Conservation (phyloP, 768 basidiomycete species). For the Suillus placidus region DNA sequence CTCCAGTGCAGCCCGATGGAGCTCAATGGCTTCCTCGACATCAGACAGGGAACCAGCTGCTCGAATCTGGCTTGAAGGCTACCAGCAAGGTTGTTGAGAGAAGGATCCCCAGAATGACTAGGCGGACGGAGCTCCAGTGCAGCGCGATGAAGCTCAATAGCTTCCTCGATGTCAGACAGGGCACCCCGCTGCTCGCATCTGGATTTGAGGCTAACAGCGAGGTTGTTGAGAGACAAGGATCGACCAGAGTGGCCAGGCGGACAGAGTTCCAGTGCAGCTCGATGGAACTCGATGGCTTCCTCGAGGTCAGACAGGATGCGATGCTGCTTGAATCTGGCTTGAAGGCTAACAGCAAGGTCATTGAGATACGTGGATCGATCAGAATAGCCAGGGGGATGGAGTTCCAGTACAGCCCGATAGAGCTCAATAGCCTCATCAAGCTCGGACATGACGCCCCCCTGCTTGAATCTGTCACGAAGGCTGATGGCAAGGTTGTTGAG, state of each 20-base stretch:
- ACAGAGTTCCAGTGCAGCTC: not conserved
- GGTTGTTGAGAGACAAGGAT: not conserved
- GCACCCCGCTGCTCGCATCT: not conserved
- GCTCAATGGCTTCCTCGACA: slow-evolving; percentile 6
- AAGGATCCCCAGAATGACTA: not conserved
- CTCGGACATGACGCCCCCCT: too few relatives aligned
- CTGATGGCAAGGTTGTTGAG: too few relatives aligned
- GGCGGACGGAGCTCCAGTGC: not conserved
- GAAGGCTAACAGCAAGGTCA: too few relatives aligned
- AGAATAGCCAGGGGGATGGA: too few relatives aligned
- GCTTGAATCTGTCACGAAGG: too few relatives aligned
- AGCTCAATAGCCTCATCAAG: too few relatives aligned
- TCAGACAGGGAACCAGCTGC: not conserved
- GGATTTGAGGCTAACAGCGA: not conserved
- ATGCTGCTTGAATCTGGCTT: too few relatives aligned
- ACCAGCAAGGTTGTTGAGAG: not conserved
- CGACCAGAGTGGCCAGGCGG: not conserved
- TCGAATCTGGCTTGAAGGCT: not conserved
- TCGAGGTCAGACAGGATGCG: too few relatives aligned
- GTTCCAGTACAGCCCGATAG: too few relatives aligned
- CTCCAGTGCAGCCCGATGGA: slow-evolving; percentile 5
- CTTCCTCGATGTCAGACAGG: too few relatives aligned
- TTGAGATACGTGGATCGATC: too few relatives aligned
- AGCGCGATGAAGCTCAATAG: not conserved
- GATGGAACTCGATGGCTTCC: not conserved